These are phyloP conservation scores for Cladosporium sp. DNA, from an alignment of 2,329 filamentous ascomycete genomes.

Conservation along the genomic window DNA sequence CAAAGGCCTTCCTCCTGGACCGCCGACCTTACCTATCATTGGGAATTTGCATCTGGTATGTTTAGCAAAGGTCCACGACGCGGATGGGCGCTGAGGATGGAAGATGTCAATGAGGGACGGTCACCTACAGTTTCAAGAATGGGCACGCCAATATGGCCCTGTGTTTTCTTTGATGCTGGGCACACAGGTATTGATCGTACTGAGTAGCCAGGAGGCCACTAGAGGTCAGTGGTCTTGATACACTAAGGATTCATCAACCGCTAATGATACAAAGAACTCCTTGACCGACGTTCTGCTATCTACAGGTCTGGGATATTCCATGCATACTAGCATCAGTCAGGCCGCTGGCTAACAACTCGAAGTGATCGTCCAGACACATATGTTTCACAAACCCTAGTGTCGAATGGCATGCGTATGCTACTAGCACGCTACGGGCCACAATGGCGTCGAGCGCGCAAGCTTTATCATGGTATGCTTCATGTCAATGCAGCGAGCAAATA, in stretches of 20 bases:
- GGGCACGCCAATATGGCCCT: constrained; percentile 17
- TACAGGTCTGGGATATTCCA: constrained; percentile 9
- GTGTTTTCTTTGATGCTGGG: constrained; percentile 43
- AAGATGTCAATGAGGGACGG: constrained; percentile 32
- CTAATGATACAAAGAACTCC: constrained; percentile 26
- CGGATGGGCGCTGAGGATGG: constrained; percentile 23
- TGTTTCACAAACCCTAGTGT: constrained; percentile 3
- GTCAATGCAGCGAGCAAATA: constrained; percentile 41
- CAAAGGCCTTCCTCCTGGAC: constrained; percentile 25
- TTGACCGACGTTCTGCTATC: constrained; percentile 17
- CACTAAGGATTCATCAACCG: not conserved
- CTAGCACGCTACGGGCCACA: constrained; percentile 17
- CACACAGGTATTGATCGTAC: constrained; percentile 41
- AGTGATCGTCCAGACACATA: constrained; percentile 15
- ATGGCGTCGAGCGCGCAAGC: constrained; percentile 34
- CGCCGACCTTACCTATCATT: constrained; percentile 35
- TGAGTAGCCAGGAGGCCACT: constrained; percentile 41
- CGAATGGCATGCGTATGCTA: constrained; percentile 13
- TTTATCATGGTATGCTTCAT: constrained; percentile 44
- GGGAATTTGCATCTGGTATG: constrained; percentile 20
- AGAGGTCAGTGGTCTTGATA: constrained; percentile 24
- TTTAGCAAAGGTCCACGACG: constrained; percentile 21
- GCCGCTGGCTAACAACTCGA: not conserved
- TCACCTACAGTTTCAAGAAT: constrained; percentile 16
- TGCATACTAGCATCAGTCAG: no score